These are phyloP conservation scores for Trichoderma polysporum DNA, from an alignment of 2,329 filamentous ascomycete species.

Conservation along the genomic window DNA sequence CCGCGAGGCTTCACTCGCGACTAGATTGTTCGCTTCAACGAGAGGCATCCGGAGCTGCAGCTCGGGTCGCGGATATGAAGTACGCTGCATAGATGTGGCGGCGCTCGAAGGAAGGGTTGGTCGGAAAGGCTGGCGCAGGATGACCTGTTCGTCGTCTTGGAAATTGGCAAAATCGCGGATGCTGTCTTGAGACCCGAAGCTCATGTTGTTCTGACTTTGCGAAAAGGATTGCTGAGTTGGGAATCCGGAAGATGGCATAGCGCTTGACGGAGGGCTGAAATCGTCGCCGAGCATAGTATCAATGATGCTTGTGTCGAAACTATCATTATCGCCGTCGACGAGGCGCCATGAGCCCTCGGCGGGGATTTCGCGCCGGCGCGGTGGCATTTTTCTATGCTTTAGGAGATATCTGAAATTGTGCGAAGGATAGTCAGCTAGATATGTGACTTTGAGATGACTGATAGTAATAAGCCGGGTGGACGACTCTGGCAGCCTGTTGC, in stretches of 20 bases:
- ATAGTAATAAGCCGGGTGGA: background rate
- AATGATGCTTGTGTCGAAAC: slow-evolving; percentile 57
- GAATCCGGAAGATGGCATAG: slow-evolving; percentile 35
- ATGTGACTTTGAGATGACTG: background rate
- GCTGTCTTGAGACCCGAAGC: slow-evolving; percentile 54
- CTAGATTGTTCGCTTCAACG: slow-evolving; percentile 42
- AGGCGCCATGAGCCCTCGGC: slow-evolving; percentile 60
- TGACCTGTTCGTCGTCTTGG: slow-evolving; percentile 56
- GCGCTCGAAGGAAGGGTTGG: slow-evolving; percentile 47
- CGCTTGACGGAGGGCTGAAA: slow-evolving; percentile 40
- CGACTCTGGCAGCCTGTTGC: background rate
- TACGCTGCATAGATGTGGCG: slow-evolving; percentile 21
- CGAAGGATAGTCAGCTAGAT: background rate
- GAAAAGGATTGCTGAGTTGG: slow-evolving; percentile 47
- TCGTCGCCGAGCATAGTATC: slow-evolving; percentile 45
- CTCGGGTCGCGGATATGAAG: slow-evolving; percentile 43
- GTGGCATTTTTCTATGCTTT: background rate
- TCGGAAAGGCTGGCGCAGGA: slow-evolving; percentile 55
- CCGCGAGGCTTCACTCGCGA: slow-evolving; percentile 34
- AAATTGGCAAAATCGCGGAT: slow-evolving; percentile 53
- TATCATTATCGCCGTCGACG: slow-evolving; percentile 61
- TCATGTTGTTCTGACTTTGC: slow-evolving; percentile 38
- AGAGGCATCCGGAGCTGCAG: slow-evolving; percentile 56
- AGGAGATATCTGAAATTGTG: background rate
- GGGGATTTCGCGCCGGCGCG: slow-evolving; percentile 32